A percentile compares a stretch with the other conserved stretches of the same genome.
phyloP scores from a whole-genome alignment of 1,139 yeast species.

The Candida tropicalis region DNA sequence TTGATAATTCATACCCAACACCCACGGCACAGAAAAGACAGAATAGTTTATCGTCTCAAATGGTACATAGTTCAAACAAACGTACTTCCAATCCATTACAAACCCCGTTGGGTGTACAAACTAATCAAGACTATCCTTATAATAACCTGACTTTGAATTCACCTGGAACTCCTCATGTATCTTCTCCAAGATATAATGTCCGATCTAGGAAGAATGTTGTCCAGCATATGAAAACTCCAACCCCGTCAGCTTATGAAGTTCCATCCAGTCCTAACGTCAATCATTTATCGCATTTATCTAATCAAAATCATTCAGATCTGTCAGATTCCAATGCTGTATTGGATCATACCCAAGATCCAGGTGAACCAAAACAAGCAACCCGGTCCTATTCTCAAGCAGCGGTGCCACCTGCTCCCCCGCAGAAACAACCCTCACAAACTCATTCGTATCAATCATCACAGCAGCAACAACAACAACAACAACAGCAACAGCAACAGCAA shows the following conservation, averaged over 20 bases:
- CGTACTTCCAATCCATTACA: conserved; percentile 31
- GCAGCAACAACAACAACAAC: conserved; percentile 10
- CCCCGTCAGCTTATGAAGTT: conserved; percentile 46
- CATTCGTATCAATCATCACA: conserved; percentile 5
- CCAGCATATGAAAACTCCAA: conserved; percentile 37
- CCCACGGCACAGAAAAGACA: conserved; percentile 41
- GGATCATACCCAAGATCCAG: conserved; percentile 13
- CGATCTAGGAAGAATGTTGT: conserved; percentile 13
- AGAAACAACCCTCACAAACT: conserved; percentile 5
- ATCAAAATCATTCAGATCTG: conserved; percentile 44
- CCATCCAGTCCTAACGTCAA: conserved; percentile 45
- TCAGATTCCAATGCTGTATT: conserved; percentile 36
- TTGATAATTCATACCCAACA: conserved; percentile 9
- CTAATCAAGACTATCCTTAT: conserved; percentile 14
- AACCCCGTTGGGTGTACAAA: conserved; percentile 15
- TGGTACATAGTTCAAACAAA: conserved; percentile 38
- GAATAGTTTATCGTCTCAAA: conserved; percentile 39
- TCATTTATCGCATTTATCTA: conserved; percentile 28
- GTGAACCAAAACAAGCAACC: conserved; percentile 6
- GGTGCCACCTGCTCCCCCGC: conserved; percentile 5
- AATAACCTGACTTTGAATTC: conserved; percentile 9
- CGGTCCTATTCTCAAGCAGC: conserved; percentile 4
- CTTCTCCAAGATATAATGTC: conserved; percentile 10
- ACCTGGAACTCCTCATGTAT: conserved; percentile 13
- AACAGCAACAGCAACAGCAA: conserved; percentile 14